phyloP scores from a whole-genome alignment of 73 alveolate genomes.

The Blepharisma stoltei region DNA sequence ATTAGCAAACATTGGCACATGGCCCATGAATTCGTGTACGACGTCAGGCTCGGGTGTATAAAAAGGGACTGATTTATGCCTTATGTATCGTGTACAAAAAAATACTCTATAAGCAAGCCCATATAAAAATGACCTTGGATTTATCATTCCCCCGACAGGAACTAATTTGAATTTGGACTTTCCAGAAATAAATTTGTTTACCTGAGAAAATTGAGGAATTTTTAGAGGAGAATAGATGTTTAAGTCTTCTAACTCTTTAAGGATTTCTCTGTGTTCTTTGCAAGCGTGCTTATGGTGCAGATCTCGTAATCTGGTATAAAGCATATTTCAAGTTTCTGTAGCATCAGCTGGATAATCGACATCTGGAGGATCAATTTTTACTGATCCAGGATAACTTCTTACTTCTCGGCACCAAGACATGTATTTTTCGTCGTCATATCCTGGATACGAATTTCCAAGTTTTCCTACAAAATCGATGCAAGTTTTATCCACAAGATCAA shows the following conservation, averaged over 20 bases:
- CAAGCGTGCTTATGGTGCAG: constrained; percentile 41
- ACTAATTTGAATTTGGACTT: constrained; percentile 69
- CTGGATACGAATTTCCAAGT: constrained; percentile 8
- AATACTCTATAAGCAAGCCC: constrained; percentile 76
- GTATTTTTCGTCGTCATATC: neutral
- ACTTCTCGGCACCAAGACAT: neutral
- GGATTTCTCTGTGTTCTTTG: constrained; percentile 37
- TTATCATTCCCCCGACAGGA: constrained; percentile 71
- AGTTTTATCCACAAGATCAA: neutral
- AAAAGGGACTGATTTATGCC: constrained; percentile 62
- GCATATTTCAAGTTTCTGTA: constrained; percentile 38
- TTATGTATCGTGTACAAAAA: constrained; percentile 72
- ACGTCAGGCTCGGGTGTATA: constrained; percentile 59
- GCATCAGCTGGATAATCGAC: neutral
- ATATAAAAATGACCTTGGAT: constrained; percentile 75
- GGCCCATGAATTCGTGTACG: constrained; percentile 69
- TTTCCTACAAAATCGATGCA: neutral
- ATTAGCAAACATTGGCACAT: constrained; percentile 72
- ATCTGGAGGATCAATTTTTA: neutral
- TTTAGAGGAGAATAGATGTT: constrained; percentile 37
- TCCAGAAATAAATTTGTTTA: constrained; percentile 46
- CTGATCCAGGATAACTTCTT: neutral
- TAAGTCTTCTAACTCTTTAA: constrained; percentile 42
- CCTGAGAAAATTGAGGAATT: constrained; percentile 67
- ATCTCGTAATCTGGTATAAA: constrained; percentile 39